A percentile compares a stretch with the other conserved stretches of the same genome.
Evolutionary conservation across 331 rosid species (phyloP).

Genomic region (Dryas integrifolia): DNA sequence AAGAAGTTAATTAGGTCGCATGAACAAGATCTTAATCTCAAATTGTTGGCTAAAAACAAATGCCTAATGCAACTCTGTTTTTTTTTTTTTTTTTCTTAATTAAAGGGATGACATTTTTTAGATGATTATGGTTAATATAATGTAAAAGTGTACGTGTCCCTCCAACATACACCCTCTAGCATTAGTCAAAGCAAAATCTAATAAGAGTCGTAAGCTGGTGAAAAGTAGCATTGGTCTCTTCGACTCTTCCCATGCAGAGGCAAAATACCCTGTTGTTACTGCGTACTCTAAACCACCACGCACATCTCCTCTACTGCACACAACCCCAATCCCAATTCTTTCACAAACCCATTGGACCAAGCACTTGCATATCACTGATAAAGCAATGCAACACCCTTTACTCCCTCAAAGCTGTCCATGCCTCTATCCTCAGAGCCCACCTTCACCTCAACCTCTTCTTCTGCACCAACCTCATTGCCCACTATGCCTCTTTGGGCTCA

Average conservation of each 20-base stretch:
- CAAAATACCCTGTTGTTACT: not conserved
- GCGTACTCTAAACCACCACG: not conserved
- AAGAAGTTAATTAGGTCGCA: too few relatives aligned
- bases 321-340: not conserved
- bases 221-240: too few relatives aligned
- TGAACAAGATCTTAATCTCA: too few relatives aligned
- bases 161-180: too few relatives aligned
- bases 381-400: constrained; percentile 31
- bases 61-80: too few relatives aligned
- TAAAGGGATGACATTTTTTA: too few relatives aligned
- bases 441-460: constrained; percentile 39
- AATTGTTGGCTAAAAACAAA: too few relatives aligned
- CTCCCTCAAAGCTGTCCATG: constrained; percentile 38
- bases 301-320: constrained; percentile 2
- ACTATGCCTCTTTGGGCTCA: constrained; percentile 37
- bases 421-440: constrained; percentile 32
- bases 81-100: too few relatives aligned
- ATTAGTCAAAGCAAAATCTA: too few relatives aligned
- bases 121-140: too few relatives aligned
- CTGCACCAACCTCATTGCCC: constrained; percentile 43
- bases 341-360: not conserved
- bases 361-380: constrained; percentile 26
- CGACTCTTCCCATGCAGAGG: constrained; percentile 4
- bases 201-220: too few relatives aligned
- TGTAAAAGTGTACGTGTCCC: too few relatives aligned